phyloP scores from a whole-genome alignment of 306 rosid genomes.

The Luffa acutangula region DNA sequence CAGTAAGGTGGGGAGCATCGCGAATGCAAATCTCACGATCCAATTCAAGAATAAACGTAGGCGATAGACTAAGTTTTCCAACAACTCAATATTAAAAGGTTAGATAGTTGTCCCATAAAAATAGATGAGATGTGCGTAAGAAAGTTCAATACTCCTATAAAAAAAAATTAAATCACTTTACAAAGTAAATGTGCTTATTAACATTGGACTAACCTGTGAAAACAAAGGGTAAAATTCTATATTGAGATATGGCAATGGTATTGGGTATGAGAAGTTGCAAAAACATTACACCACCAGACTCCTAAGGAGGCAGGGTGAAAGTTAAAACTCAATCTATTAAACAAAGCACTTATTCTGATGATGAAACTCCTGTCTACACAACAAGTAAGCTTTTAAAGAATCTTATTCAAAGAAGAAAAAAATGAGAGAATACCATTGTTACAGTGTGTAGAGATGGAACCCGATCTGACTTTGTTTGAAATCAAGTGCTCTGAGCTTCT shows the following conservation, averaged over 20 bases:
- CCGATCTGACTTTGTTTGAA: constrained; percentile 13
- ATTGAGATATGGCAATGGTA: background rate
- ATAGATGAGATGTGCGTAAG: background rate
- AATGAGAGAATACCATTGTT: background rate
- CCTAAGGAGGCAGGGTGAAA: constrained; percentile 21
- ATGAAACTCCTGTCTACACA: background rate
- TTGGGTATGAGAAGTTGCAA: background rate
- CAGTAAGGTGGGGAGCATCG: too few relatives aligned
- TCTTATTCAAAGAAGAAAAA: constrained; percentile 22
- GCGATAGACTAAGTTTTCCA: background rate
- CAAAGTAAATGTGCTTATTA: background rate
- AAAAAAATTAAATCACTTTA: background rate
- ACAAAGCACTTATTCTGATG: background rate
- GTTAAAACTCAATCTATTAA: background rate
- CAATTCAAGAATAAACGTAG: too few relatives aligned
- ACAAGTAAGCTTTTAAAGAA: constrained; percentile 1
- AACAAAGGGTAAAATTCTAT: background rate
- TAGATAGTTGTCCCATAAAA: background rate
- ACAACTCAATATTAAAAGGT: background rate
- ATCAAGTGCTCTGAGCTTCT: constrained; percentile 18
- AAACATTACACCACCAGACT: constrained; percentile 16
- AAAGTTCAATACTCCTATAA: background rate
- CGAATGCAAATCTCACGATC: too few relatives aligned
- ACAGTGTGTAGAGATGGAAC: background rate
- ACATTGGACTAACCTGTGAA: background rate